Conservation (phyloP, 2,329 filamentous ascomycete species). For the Cyclaneusma minus region DNA sequence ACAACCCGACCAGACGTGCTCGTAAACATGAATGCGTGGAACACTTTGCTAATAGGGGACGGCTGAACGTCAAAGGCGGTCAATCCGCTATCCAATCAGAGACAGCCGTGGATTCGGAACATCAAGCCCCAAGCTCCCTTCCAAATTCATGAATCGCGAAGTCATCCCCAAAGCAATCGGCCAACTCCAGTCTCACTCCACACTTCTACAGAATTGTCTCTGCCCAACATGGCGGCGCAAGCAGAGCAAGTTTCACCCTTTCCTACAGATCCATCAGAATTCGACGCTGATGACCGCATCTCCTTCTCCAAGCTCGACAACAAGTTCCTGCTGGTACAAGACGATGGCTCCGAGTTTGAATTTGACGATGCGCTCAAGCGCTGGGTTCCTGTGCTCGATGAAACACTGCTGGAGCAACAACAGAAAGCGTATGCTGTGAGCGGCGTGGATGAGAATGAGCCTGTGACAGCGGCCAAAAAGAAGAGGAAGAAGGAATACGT, state of each 20-base stretch:
- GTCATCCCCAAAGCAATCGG: too few species aligned
- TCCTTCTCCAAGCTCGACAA: constrained; percentile 73
- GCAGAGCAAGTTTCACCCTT: constrained; percentile 8
- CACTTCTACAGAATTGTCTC: constrained; percentile 1
- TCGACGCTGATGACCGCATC: constrained; percentile 66
- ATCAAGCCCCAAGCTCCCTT: too few species aligned
- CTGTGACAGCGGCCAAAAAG: constrained; percentile 26
- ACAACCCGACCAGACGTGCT: too few species aligned
- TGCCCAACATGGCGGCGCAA: constrained; percentile 1
- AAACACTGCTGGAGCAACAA: constrained; percentile 43
- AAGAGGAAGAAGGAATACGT: constrained; percentile 36
- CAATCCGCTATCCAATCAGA: too few species aligned
- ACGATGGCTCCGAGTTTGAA: constrained; percentile 73
- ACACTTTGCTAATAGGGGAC: too few species aligned
- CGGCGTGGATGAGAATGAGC: constrained; percentile 41
- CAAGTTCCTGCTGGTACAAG: constrained; percentile 72
- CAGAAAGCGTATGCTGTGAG: constrained; percentile 42
- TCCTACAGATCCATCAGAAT: constrained; percentile 24
- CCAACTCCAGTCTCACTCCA: too few species aligned
- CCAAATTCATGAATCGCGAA: too few species aligned
- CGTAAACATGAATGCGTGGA: too few species aligned
- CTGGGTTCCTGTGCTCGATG: constrained; percentile 61
- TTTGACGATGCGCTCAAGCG: constrained; percentile 55
- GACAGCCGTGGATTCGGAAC: too few species aligned
- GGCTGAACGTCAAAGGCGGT: too few species aligned